Conservation (phyloP, 2,329 filamentous ascomycete genomes). For the Cladobotryum mycophilum region DNA sequence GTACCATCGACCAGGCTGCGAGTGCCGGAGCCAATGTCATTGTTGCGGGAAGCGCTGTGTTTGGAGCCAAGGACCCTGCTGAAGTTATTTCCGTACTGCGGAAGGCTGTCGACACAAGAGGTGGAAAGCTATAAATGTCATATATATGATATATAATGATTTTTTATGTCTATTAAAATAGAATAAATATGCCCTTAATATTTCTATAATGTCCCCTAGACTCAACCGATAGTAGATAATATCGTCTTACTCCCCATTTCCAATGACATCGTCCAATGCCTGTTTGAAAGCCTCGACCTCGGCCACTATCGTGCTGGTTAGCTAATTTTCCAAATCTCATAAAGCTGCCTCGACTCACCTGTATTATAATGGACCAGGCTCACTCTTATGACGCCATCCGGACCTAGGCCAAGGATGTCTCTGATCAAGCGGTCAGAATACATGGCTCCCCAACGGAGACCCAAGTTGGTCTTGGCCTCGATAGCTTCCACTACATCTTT, state of each 20-base stretch:
- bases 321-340: neutral
- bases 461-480: constrained; percentile 52
- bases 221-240: too few relatives aligned
- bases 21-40: constrained; percentile 97
- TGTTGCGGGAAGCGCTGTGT: constrained; percentile 92
- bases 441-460: constrained; percentile 62
- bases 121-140: constrained; percentile 30
- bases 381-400: constrained; percentile 59
- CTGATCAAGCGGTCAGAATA: constrained; percentile 59
- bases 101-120: constrained; percentile 64
- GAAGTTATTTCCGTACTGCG: constrained; percentile 81
- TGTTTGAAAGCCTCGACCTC: constrained; percentile 49
- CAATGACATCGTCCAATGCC: constrained; percentile 40
- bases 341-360: constrained; percentile 34
- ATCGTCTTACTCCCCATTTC: neutral
- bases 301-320: constrained; percentile 36
- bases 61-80: constrained; percentile 80
- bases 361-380: constrained; percentile 71
- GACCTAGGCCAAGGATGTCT: constrained; percentile 51
- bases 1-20: constrained; percentile 88
- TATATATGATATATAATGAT: too few relatives aligned
- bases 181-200: too few relatives aligned
- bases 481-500: constrained; percentile 55
- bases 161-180: too few relatives aligned
- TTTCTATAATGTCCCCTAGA: neutral